Evolutionary conservation across 768 basidiomycete genomes (phyloP).

Genomic region (Lentinus tigrinus): DNA sequence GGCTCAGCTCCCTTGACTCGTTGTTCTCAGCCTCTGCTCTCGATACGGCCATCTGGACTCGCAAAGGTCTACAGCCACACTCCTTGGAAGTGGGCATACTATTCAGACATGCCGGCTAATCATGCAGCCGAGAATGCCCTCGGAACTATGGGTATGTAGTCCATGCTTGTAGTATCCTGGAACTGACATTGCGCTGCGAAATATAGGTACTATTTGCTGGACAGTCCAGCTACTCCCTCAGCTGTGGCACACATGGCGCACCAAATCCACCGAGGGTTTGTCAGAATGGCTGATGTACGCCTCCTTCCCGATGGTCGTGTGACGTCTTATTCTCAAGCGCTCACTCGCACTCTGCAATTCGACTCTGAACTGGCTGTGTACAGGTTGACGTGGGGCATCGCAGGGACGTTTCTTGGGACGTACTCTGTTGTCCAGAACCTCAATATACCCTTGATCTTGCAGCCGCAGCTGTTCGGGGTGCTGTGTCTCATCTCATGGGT

Average conservation of each 20-base stretch:
- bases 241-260: slow-evolving; percentile 68
- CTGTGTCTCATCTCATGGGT: slow-evolving; percentile 63
- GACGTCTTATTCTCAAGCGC: too few relatives aligned
- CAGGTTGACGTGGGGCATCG: slow-evolving; percentile 62
- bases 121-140: slow-evolving; percentile 62
- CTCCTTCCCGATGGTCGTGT: background rate
- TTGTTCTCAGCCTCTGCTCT: too few relatives aligned
- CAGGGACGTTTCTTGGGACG: slow-evolving; percentile 61
- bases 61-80: too few relatives aligned
- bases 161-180: background rate
- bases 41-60: too few relatives aligned
- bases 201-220: slow-evolving; percentile 72
- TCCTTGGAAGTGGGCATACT: too few relatives aligned
- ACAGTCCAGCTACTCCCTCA: slow-evolving; percentile 68
- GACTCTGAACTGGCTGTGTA: too few relatives aligned
- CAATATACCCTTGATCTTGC: slow-evolving; percentile 70
- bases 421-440: slow-evolving; percentile 65
- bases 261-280: slow-evolving; percentile 67
- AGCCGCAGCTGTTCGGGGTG: slow-evolving; percentile 64
- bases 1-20: too few relatives aligned
- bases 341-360: too few relatives aligned
- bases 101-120: slow-evolving; percentile 43
- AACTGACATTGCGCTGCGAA: background rate
- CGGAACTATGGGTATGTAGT: slow-evolving; percentile 58
- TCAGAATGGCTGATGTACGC: slow-evolving; percentile 38